Base-by-base conservation (phyloP, 495 filamentous ascomycete species). In the Apodospora peruviana region DNA sequence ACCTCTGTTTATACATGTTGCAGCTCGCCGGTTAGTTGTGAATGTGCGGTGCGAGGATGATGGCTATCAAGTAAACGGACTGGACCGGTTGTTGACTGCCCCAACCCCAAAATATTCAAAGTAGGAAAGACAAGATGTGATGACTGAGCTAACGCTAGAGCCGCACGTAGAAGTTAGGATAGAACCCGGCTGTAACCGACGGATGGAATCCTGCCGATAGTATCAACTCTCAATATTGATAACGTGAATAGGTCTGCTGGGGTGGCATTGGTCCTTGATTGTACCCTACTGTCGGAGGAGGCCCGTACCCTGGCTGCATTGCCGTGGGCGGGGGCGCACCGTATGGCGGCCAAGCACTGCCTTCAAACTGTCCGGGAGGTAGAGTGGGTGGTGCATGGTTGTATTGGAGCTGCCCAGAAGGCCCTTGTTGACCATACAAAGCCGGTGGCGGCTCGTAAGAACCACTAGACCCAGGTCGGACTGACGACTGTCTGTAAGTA, bases 401-500 rank as follows among this genome's bases (percentile, higher is more conserved):
- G 35, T 40, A 32, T 5, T 25, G 37, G 9, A 17, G 22, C 32
- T 50, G 48, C 37, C 51, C 58, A 10, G 50, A 50, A 11, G 21
- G 34, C 5, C 52, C 55, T 17, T 57, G 55, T 44, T 60, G 59
- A 11, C 50, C 43, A 47, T 67, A 71, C 0, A 59, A 55, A 2
- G 66, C 63, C 5, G 70, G 65, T 14, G 69, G 69, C 2, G 69
- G 68, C 47, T 73, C 72, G 42, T 73, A 74, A n/a, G 68, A 68
- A 34, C 69, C 68, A 20, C 62, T 66, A 0, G 67, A 72, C 8
- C 65, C 67, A 9, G 70, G 69, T 12, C 70, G 62, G n/a, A 72
- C 58, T 10, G 70, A 70, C 0, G 67, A 67, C 42, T 74, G 71
- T 19, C 72, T 60, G 45, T 76, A 75, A 0, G 62, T 46, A 16